phyloP scores from a whole-genome alignment of 768 basidiomycete genomes.

The Tylopilus sp. region DNA sequence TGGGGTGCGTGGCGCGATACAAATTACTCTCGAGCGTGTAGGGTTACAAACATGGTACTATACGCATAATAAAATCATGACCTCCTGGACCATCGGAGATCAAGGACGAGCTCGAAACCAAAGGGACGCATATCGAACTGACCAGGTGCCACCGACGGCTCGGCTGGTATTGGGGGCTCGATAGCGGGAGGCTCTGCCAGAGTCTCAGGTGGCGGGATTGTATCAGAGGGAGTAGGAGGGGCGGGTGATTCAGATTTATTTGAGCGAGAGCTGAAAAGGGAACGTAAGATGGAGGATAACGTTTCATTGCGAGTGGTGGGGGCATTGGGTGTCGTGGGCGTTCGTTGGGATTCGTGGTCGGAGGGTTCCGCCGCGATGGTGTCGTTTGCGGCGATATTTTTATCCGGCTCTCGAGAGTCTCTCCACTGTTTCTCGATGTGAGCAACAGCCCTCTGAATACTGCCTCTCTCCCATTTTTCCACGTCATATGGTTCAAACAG shows the following conservation, averaged over 20 bases:
- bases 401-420: conserved; percentile 22
- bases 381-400: conserved; percentile 23
- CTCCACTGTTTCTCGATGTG: conserved; percentile 34
- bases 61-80: conserved; percentile 14
- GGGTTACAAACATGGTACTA: conserved; percentile 20
- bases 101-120: conserved; percentile 69
- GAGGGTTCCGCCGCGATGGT: conserved; percentile 25
- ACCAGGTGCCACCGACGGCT: conserved; percentile 32
- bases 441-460: conserved; percentile 46
- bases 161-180: conserved; percentile 14
- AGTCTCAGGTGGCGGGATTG: conserved; percentile 3
- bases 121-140: conserved; percentile 72
- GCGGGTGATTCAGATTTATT: conserved; percentile 1
- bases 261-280: conserved; percentile 18
- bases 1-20: conserved; percentile 8
- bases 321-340: conserved; percentile 6
- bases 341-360: conserved; percentile 9
- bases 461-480: conserved; percentile 69
- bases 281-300: conserved; percentile 24
- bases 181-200: not conserved
- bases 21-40: conserved; percentile 9
- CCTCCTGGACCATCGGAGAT: conserved; percentile 61
- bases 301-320: conserved; percentile 14
- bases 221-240: not conserved
- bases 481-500: conserved; percentile 79